Evolutionary conservation across 164 flowering plant species (phyloP), one percentile per base, ranked within the genome.

Genomic region (Nelumbo lutea): DNA sequence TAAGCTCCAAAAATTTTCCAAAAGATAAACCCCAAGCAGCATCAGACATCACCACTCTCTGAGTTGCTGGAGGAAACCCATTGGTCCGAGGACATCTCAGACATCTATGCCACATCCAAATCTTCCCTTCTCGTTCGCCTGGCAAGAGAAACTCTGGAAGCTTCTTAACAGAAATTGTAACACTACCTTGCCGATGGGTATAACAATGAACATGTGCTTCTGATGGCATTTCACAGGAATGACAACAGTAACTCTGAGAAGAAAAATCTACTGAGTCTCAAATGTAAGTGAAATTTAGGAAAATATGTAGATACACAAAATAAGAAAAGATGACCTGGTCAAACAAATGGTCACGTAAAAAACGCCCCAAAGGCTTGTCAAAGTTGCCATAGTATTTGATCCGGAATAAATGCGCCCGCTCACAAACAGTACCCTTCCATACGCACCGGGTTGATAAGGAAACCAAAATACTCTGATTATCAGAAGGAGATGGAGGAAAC

Each of bases 51-150:
- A 90, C 85, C 44, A 91, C 79, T 72, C 99, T 85, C 62, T 87
- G 76, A 58, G 99, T 96, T 40, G 99, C 92, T 41, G 99, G 99
- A 63, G 99, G 99, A 69, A 87, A 89, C 10, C 96, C 90, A 70
- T 82, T 81, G 53, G 45, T 72, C 52, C 96, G 80, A 48, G 99
- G 98, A 78, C 98, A 96, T 58, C 79, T 77, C 70, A 96, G 71
- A 79, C 99, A 96, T 73, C 99, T 78, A 63, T 93, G 99, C 99
- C 99, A 96, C 99, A 96, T 96, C 99, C 99, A 96, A 69, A 96
- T 93, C 83, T 90, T 96, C 56, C 98, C 98, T 48, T 93, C 97
- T 61, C 72, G 80, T 76, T 96, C 96, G 57, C 99, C 99, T 1
- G 90, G 92, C 72, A 96, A 80, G 59, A 77, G 71, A 74, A 79